These are phyloP conservation scores for Cercophora samala DNA, from an alignment of 495 filamentous ascomycete species.

Conservation along the genomic window DNA sequence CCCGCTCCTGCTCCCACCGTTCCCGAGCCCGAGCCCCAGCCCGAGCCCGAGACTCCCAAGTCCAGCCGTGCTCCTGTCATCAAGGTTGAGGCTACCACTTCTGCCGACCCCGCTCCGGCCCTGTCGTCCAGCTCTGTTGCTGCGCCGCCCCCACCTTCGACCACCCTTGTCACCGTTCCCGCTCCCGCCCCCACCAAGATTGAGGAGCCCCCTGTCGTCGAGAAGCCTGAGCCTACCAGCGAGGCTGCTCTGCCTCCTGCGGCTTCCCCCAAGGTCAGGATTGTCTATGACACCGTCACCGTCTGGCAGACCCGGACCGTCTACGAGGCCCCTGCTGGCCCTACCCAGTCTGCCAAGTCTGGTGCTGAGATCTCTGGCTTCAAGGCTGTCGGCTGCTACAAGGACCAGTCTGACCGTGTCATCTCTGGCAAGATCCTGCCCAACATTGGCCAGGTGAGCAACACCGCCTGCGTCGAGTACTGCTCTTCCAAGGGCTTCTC, in stretches of 20 bases:
- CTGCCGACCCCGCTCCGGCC: constrained; percentile 25
- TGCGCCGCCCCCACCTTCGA: constrained; percentile 9
- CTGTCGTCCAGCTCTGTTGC: constrained; percentile 5
- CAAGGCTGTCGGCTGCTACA: constrained; percentile 37
- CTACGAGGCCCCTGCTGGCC: constrained; percentile 37
- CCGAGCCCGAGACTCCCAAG: background rate
- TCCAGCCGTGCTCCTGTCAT: background rate
- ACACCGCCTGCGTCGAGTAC: constrained; percentile 57
- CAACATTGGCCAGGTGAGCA: constrained; percentile 49
- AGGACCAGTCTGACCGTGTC: constrained; percentile 26
- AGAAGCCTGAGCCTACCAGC: constrained; percentile 36
- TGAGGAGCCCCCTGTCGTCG: constrained; percentile 22
- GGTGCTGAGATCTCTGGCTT: constrained; percentile 24
- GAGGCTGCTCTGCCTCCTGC: constrained; percentile 36
- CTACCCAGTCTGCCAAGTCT: constrained; percentile 16
- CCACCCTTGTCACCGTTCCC: constrained; percentile 16
- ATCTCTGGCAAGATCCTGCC: constrained; percentile 46
- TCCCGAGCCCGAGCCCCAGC: constrained; percentile 11
- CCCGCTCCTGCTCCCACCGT: constrained; percentile 21
- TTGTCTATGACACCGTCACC: constrained; percentile 42
- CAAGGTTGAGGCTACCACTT: constrained; percentile 21
- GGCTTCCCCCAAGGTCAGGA: constrained; percentile 31
- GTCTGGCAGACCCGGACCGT: constrained; percentile 49
- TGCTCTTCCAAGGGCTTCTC: constrained; percentile 49
- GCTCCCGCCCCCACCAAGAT: constrained; percentile 8